A percentile compares a stretch with the other conserved stretches of the same genome.
Evolutionary conservation across 2,329 filamentous ascomycete species (phyloP).

Genomic region (Amesomyces nigricolor): DNA sequence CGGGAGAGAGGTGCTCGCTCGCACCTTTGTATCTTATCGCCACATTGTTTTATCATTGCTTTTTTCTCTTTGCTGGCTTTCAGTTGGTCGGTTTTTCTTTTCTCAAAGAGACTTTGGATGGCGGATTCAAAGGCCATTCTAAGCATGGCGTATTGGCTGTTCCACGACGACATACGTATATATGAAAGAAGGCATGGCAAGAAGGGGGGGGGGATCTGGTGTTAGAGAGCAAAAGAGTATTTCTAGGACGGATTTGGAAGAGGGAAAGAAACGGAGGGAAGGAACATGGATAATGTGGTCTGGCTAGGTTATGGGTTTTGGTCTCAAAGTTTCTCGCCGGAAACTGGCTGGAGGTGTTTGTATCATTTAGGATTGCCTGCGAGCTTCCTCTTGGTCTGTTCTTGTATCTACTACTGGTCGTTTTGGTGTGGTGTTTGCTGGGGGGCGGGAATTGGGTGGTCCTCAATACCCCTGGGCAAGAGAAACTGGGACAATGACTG

Average conservation of each 20-base stretch:
- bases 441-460: conserved; percentile 1
- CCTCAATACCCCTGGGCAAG: not conserved
- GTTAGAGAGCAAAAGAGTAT: no score
- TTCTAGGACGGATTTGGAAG: no score
- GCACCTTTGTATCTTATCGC: not conserved
- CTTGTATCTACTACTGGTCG: not conserved
- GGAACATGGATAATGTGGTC: no score
- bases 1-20: not conserved
- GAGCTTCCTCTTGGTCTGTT: not conserved
- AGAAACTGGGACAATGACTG: not conserved
- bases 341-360: not conserved
- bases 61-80: not conserved
- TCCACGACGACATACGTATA: no score
- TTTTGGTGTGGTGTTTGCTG: not conserved
- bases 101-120: not conserved
- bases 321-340: not conserved
- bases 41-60: not conserved
- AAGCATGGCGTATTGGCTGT: no score
- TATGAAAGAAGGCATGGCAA: no score
- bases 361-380: not conserved
- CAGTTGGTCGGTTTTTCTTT: not conserved
- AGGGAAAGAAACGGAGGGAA: no score
- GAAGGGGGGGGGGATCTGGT: no score
- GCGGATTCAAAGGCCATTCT: no score
- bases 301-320: not conserved